phyloP scores from a whole-genome alignment of 208 protist genomes.

The Trypanosoma conorhini region DNA sequence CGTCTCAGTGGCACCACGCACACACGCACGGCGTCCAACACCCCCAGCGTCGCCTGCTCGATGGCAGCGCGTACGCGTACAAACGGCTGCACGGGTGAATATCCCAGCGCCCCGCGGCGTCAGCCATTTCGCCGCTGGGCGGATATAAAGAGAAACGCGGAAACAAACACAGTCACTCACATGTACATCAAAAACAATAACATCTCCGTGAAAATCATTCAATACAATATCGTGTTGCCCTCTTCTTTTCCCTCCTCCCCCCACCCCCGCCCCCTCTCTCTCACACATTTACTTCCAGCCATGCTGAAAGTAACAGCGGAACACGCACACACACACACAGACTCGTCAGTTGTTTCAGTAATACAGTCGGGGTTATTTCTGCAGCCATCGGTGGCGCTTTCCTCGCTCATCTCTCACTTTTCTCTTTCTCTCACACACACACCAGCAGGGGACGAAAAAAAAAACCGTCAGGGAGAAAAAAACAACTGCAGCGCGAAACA shows the following conservation, averaged over 20 bases:
- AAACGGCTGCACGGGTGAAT: too few species aligned
- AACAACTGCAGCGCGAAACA: slow-evolving; percentile 21
- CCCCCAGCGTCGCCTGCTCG: too few species aligned
- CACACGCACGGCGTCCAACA: too few species aligned
- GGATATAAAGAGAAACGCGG: not conserved
- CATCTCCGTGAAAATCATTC: not conserved
- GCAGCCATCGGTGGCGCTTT: too few species aligned
- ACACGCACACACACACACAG: not conserved
- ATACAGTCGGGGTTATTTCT: not conserved
- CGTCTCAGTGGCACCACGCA: too few species aligned
- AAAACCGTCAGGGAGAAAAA: not conserved
- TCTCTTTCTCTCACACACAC: not conserved
- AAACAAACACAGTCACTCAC: not conserved
- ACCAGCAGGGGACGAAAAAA: not conserved
- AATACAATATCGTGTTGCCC: slow-evolving; percentile 15
- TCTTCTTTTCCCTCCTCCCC: slow-evolving; percentile 26
- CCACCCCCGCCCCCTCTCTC: slow-evolving; percentile 1
- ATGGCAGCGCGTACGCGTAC: too few species aligned
- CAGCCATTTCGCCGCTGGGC: too few species aligned
- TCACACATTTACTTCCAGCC: not conserved
- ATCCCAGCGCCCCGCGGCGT: too few species aligned
- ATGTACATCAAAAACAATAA: slow-evolving; percentile 1
- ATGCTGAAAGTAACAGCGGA: not conserved
- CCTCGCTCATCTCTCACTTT: too few species aligned
- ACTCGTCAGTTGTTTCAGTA: slow-evolving; percentile 18